These are phyloP conservation scores for Biscutella laevigata DNA, from an alignment of 441 rosid genomes.

Conservation along the genomic window DNA sequence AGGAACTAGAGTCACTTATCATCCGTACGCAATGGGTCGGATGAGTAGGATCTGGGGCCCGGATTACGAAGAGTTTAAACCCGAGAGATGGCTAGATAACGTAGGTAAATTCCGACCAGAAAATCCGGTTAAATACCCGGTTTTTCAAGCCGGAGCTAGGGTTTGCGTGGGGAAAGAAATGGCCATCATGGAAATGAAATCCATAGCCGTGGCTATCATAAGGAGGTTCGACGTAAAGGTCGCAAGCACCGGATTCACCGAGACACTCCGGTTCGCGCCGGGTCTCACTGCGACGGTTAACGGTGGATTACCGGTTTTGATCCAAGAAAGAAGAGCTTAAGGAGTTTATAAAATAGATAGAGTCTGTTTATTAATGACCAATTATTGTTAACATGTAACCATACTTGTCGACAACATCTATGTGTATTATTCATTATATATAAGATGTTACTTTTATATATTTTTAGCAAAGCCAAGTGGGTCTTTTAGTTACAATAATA, in stretches of 20 bases:
- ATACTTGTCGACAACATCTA: too few relatives aligned
- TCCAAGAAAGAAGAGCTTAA: slow-evolving; percentile 35
- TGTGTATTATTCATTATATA: too few relatives aligned
- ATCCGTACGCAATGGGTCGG: slow-evolving; percentile 58
- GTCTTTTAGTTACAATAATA: too few relatives aligned
- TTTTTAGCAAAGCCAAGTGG: too few relatives aligned
- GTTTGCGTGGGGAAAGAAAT: slow-evolving; percentile 59
- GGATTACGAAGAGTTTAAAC: slow-evolving; percentile 40
- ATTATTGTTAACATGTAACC: too few relatives aligned
- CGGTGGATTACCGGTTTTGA: slow-evolving; percentile 55
- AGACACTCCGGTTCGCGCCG: slow-evolving; percentile 39
- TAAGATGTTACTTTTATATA: too few relatives aligned
- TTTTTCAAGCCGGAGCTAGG: slow-evolving; percentile 54
- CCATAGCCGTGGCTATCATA: slow-evolving; percentile 34
- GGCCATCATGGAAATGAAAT: slow-evolving; percentile 54
- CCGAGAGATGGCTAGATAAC: slow-evolving; percentile 41
- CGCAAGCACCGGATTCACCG: slow-evolving; percentile 1
- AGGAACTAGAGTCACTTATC: slow-evolving; percentile 53
- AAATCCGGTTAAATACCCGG: slow-evolving; percentile 43
- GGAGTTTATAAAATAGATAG: too few relatives aligned
- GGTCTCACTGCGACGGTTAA: slow-evolving; percentile 69
- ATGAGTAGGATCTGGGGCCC: slow-evolving; percentile 50
- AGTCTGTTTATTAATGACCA: too few relatives aligned
- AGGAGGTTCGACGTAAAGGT: slow-evolving; percentile 22
- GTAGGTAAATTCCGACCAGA: slow-evolving; percentile 25